A percentile compares a stretch with the other conserved stretches of the same genome.
Evolutionary conservation across 495 filamentous ascomycete genomes (phyloP).

Genomic region (Chlorociboria aeruginascens): DNA sequence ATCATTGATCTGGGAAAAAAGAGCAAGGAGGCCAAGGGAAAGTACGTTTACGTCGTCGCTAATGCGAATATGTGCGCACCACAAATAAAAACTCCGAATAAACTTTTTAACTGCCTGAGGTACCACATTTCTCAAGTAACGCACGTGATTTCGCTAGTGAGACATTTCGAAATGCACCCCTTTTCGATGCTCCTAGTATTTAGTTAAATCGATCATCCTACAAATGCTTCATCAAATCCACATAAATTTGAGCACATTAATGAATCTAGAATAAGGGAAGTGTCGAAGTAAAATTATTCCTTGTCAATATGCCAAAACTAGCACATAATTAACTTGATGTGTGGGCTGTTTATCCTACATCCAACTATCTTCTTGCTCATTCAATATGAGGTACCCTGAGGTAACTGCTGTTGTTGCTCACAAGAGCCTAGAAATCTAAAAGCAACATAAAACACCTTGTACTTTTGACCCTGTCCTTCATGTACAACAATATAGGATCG

Average conservation of each 20-base stretch:
- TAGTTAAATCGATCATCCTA: too few species aligned
- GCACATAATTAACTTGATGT: conserved; percentile 6
- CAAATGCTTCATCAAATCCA: too few species aligned
- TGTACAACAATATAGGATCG: conserved; percentile 13
- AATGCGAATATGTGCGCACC: not conserved
- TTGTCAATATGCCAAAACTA: not conserved
- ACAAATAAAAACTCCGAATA: not conserved
- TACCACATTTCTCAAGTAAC: not conserved
- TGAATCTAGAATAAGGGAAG: too few species aligned
- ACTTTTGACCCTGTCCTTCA: conserved; percentile 15
- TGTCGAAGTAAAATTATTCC: not conserved
- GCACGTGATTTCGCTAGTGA: not conserved
- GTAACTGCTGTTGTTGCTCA: conserved; percentile 3
- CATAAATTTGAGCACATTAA: too few species aligned
- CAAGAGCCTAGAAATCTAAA: conserved; percentile 19
- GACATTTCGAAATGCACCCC: not conserved
- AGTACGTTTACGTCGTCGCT: too few species aligned
- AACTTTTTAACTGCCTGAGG: too few species aligned
- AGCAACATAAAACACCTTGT: conserved; percentile 6
- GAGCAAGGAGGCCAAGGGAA: too few species aligned
- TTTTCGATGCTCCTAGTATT: too few species aligned
- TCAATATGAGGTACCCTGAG: conserved; percentile 8
- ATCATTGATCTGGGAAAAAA: too few species aligned
- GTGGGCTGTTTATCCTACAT: conserved; percentile 17
- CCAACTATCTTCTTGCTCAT: conserved; percentile 9